These are phyloP conservation scores for Pharus latifolius DNA, from an alignment of 176 grass and related monocot genomes.

Conservation along the genomic window DNA sequence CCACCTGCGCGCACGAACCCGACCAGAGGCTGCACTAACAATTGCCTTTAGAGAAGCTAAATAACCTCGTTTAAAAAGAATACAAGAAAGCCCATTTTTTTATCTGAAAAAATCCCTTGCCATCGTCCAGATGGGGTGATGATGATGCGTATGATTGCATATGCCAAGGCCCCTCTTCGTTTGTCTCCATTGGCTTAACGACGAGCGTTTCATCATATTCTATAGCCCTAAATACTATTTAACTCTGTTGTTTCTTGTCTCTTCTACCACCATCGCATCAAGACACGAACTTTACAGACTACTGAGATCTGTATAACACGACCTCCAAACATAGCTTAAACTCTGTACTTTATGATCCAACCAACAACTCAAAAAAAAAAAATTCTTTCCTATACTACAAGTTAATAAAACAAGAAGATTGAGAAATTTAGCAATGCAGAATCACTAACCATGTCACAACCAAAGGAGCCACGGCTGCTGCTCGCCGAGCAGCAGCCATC, in stretches of 20 bases:
- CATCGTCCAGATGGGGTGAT: not conserved
- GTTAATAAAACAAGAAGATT: not conserved
- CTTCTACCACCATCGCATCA: not conserved
- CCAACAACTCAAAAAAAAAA: not conserved
- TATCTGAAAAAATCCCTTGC: not conserved
- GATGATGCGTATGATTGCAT: too few relatives aligned
- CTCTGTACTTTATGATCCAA: not conserved
- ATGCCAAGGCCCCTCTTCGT: not conserved
- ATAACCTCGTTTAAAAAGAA: not conserved
- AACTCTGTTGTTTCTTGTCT: not conserved
- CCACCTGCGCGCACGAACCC: conserved; percentile 13
- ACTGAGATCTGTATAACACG: not conserved
- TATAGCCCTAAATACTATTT: not conserved
- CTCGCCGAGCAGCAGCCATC: conserved; percentile 16
- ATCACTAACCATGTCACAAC: conserved; percentile 20
- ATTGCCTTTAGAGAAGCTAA: not conserved
- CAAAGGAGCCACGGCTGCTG: conserved; percentile 19
- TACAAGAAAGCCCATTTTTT: not conserved
- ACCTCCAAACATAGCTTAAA: not conserved
- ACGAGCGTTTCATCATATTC: not conserved
- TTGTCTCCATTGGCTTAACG: not conserved
- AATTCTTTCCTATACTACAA: too few relatives aligned
- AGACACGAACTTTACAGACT: not conserved
- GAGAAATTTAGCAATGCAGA: not conserved
- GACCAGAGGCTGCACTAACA: conserved; percentile 26